These are phyloP conservation scores for Penicillium manginii DNA, from an alignment of 495 filamentous ascomycete genomes.

Conservation along the genomic window DNA sequence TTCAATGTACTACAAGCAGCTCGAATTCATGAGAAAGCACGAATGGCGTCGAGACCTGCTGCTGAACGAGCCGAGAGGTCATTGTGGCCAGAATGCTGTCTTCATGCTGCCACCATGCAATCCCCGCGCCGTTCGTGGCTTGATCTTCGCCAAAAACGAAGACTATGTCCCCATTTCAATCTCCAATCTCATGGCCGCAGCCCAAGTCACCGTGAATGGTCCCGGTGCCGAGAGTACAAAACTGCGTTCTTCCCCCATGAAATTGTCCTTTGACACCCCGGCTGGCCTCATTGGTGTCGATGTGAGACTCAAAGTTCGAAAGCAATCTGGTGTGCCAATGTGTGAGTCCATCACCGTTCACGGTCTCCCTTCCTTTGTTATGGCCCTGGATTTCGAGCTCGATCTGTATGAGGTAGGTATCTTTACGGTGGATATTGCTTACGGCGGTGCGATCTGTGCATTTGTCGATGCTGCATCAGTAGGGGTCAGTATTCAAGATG, in stretches of 20 bases:
- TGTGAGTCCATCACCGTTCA: conserved; percentile 8
- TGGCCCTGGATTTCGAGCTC: not conserved
- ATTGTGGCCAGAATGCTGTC: conserved; percentile 1
- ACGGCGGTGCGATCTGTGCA: conserved; percentile 8
- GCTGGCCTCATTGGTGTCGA: conserved; percentile 6
- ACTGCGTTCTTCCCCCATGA: not conserved
- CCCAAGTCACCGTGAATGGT: conserved; percentile 2
- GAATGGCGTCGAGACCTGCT: not conserved
- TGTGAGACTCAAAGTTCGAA: not conserved
- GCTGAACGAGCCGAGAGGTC: conserved; percentile 9
- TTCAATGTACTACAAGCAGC: not conserved
- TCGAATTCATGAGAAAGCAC: conserved; percentile 4
- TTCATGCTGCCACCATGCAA: conserved; percentile 4
- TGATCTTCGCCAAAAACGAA: conserved; percentile 6
- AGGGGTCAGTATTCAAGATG: not conserved
- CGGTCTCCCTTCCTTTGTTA: conserved; percentile 7
- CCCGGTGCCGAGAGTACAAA: not conserved
- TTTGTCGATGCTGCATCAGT: conserved; percentile 4
- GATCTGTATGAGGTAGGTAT: not conserved
- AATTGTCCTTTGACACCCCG: conserved; percentile 8
- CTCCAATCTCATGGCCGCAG: conserved; percentile 3
- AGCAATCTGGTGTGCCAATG: not conserved
- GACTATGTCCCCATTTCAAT: conserved; percentile 10
- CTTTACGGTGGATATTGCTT: conserved; percentile 4
- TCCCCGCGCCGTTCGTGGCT: not conserved